Base-by-base conservation (phyloP, 495 filamentous ascomycete species). In the Penicillium parvum region DNA sequence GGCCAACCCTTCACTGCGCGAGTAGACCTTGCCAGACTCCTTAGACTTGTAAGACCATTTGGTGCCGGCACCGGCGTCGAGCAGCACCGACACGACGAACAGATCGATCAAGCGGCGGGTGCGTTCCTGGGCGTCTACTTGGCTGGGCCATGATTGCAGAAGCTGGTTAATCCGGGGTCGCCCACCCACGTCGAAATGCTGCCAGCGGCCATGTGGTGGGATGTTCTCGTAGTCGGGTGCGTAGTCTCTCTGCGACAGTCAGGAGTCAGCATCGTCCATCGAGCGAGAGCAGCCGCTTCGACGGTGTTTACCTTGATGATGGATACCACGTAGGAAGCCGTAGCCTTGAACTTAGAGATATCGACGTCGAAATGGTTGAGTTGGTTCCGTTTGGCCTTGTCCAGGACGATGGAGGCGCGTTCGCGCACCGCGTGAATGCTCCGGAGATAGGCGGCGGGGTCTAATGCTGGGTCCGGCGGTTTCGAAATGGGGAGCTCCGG, bases 341-440 rank as follows among this genome's bases (percentile, higher is more conserved):
- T 91, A 43, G 90, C 88, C 22, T 75, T 62, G 57, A 96, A 95
- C 63, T 94, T 95, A 65, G 64, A 64, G 76, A 90, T 79, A 57
- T 98, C 90, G 8, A 97, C 91, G 42, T 85, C 83, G 60, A 98
- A 98, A 66, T 97, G 92, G 45, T 76, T 78, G 40, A 98, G 75
- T 45, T 85, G 70, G 49, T 96, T 88, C 38, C 68, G 69, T 61
- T 84, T 78, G 3, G 92, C 92, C 64, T 85, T 88, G 42, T 84
- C 73, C 37, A 85, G 73, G 25, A 97, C 74, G 40, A 90, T 61
- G 45, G 66, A 76, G 55, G 76, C 83, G 42, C 90, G 73, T 54
- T 96, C 86, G 21, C 94, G 77, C 7, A 98, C 89, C 15, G 92
- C 81, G 58, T 87, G 81, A 52, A 98, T 81, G 65, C 91, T 97